A percentile compares a stretch with the other conserved stretches of the same genome.
These are phyloP conservation scores for Spergularia azorica DNA, from an alignment of 179 eudicot species.

Conservation along the genomic window DNA sequence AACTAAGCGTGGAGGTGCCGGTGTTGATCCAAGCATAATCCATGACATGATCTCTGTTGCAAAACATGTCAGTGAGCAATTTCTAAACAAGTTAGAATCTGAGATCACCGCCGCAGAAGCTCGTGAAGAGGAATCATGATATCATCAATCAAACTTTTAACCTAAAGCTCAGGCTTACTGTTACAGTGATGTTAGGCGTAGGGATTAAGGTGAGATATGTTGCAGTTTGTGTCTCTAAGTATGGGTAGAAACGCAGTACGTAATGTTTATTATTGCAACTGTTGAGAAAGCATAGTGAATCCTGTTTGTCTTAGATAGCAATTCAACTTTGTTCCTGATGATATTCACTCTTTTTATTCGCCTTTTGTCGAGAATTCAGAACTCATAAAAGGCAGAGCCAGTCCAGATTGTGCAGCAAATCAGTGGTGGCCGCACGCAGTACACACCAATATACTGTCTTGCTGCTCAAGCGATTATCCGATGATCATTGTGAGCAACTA, in stretches of 20 bases:
- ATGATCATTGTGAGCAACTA: too few species aligned
- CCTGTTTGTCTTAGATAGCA: background rate
- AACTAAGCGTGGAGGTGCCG: conserved; percentile 86
- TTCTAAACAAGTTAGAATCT: conserved; percentile 74
- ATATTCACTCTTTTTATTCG: too few species aligned
- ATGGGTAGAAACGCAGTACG: background rate
- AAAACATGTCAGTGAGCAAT: conserved; percentile 69
- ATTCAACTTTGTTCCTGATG: too few species aligned
- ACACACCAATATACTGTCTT: too few species aligned
- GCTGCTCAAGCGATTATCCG: too few species aligned
- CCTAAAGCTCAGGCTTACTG: background rate
- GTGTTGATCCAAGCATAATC: conserved; percentile 77
- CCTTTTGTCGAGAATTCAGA: too few species aligned
- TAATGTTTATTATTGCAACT: background rate
- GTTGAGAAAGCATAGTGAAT: background rate
- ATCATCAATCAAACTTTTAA: background rate
- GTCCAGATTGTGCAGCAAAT: too few species aligned
- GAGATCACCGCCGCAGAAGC: conserved; percentile 94
- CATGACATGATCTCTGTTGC: conserved; percentile 95
- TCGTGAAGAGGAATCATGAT: conserved; percentile 52
- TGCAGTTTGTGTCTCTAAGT: background rate
- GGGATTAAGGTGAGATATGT: conserved; percentile 13
- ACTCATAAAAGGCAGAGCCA: too few species aligned
- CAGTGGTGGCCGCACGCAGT: too few species aligned
- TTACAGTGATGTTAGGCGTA: background rate